Conservation (phyloP, 2,329 filamentous ascomycete species). For the Torrubiellomyces zombiae region DNA sequence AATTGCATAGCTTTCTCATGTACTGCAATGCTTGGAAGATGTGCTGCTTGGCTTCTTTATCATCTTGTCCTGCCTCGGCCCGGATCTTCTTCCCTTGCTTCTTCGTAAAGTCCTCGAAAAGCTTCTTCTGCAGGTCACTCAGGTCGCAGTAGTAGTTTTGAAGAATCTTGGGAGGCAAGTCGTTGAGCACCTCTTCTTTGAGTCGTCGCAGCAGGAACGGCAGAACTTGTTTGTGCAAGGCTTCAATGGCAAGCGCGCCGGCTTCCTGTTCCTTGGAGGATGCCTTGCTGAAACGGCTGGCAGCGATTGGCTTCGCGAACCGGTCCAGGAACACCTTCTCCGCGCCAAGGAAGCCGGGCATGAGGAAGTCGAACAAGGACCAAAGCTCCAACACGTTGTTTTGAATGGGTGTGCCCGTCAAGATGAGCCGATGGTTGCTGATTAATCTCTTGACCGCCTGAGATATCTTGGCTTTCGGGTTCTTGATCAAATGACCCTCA, state of each 20-base stretch:
- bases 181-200: conserved; percentile 94
- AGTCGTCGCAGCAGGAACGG: conserved; percentile 90
- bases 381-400: conserved; percentile 95
- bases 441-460: conserved; percentile 76
- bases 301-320: conserved; percentile 88
- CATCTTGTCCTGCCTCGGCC: conserved; percentile 65
- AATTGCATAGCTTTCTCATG: conserved; percentile 99
- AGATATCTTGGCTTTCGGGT: conserved; percentile 91
- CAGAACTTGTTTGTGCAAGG: conserved; percentile 94
- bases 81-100: conserved; percentile 81
- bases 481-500: conserved; percentile 97
- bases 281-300: conserved; percentile 88
- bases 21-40: conserved; percentile 99
- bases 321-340: conserved; percentile 91
- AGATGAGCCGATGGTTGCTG: conserved; percentile 88
- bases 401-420: conserved; percentile 93
- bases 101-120: conserved; percentile 93
- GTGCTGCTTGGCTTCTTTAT: conserved; percentile 91
- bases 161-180: conserved; percentile 91
- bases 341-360: conserved; percentile 93
- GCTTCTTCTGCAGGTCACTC: conserved; percentile 80
- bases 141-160: conserved; percentile 99
- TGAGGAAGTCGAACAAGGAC: conserved; percentile 97
- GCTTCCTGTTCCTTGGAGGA: conserved; percentile 98
- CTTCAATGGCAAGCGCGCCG: conserved; percentile 88